Evolutionary conservation across 805 yeast genomes (phyloP).

Genomic region (Candida palmyrensis): DNA sequence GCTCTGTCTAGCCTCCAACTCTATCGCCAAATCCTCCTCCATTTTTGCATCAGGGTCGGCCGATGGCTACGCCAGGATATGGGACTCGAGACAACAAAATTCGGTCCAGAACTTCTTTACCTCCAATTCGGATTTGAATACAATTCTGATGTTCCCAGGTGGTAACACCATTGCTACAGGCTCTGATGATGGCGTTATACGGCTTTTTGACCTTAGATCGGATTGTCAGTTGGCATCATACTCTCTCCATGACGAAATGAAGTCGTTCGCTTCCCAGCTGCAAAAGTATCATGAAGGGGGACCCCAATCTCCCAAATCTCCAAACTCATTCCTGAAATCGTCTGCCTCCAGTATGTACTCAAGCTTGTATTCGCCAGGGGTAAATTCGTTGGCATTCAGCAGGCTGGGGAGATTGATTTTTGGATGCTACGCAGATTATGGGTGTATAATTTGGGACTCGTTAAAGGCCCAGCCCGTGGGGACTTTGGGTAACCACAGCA

Average conservation of each 20-base stretch:
- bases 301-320: background rate
- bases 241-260: conserved; percentile 15
- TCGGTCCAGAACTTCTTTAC: conserved; percentile 49
- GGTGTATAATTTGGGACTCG: conserved; percentile 75
- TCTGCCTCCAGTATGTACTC: conserved; percentile 7
- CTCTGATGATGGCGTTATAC: conserved; percentile 69
- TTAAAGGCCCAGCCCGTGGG: conserved; percentile 63
- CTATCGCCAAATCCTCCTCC: conserved; percentile 10
- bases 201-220: conserved; percentile 70
- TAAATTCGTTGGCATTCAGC: conserved; percentile 68
- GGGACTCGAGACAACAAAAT: conserved; percentile 56
- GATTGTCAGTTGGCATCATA: conserved; percentile 64
- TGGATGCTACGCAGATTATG: conserved; percentile 70
- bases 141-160: conserved; percentile 58
- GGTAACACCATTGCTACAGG: conserved; percentile 71
- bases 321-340: too few species aligned
- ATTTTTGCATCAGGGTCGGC: conserved; percentile 60
- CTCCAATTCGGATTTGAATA: conserved; percentile 60
- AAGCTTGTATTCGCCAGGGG: conserved; percentile 58
- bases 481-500: conserved; percentile 53
- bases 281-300: background rate
- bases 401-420: conserved; percentile 69
- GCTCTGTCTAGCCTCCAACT: conserved; percentile 35
- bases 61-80: conserved; percentile 61
- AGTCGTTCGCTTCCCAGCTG: conserved; percentile 1